Evolutionary conservation across 2,329 filamentous ascomycete species (phyloP).

Genomic region (Aquanectria penicillioides): DNA sequence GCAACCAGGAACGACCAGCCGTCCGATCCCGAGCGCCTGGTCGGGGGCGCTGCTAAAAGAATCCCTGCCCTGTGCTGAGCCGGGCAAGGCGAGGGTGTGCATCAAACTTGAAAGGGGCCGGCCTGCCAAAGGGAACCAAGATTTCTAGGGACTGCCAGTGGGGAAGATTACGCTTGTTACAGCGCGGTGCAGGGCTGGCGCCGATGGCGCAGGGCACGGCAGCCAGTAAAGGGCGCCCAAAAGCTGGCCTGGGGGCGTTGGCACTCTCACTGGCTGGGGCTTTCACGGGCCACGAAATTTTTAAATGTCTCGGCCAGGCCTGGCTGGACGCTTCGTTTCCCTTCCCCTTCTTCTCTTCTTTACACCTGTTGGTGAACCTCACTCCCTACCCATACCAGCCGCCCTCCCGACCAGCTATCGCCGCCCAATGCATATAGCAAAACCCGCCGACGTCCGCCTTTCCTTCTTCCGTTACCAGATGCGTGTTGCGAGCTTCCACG

Average conservation of each 20-base stretch:
- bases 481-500: slow-evolving; percentile 62
- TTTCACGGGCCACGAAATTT: slow-evolving; percentile 31
- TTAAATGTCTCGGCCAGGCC: slow-evolving; percentile 33
- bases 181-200: slow-evolving; percentile 8
- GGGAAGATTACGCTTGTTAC: slow-evolving; percentile 13
- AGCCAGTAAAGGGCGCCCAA: slow-evolving; percentile 16
- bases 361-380: slow-evolving; percentile 44
- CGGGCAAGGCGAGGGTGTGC: slow-evolving; percentile 8
- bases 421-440: slow-evolving; percentile 67
- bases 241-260: slow-evolving; percentile 8
- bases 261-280: slow-evolving; percentile 13
- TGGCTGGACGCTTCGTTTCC: slow-evolving; percentile 3
- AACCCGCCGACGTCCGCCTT: slow-evolving; percentile 53
- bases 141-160: slow-evolving; percentile 3
- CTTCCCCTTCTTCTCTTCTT: slow-evolving; percentile 27
- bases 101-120: too few species aligned
- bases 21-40: slow-evolving; percentile 19
- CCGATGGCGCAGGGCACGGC: slow-evolving; percentile 11
- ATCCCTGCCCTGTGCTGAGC: slow-evolving; percentile 2
- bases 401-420: slow-evolving; percentile 24
- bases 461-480: slow-evolving; percentile 68
- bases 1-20: slow-evolving; percentile 4
- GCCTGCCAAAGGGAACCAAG: too few species aligned
- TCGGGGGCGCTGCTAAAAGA: slow-evolving; percentile 16
- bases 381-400: slow-evolving; percentile 19